These are phyloP conservation scores for Pichia sp. DNA, from an alignment of 1,139 yeast genomes.

Conservation along the genomic window DNA sequence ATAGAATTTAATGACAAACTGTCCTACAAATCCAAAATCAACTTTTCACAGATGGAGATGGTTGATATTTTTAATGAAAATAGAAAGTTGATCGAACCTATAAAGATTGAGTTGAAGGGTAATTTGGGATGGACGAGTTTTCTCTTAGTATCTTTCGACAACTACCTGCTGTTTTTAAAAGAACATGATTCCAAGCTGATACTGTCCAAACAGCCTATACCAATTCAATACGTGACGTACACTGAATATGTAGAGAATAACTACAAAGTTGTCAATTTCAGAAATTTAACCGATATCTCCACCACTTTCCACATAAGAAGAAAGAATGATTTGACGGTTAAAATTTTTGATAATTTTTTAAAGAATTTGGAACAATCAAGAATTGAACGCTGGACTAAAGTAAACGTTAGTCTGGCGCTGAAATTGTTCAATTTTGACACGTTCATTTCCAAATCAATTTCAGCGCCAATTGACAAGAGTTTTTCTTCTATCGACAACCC, in stretches of 20 bases:
- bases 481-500: too few species aligned
- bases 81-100: conserved; percentile 19
- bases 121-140: conserved; percentile 16
- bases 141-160: conserved; percentile 21
- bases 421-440: conserved; percentile 18
- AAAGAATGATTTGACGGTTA: conserved; percentile 16
- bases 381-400: conserved; percentile 15
- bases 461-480: too few species aligned
- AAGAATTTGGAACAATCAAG: conserved; percentile 14
- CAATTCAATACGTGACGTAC: conserved; percentile 20
- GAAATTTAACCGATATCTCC: conserved; percentile 14
- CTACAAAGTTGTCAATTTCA: conserved; percentile 14
- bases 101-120: conserved; percentile 15
- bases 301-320: conserved; percentile 12
- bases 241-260: conserved; percentile 13
- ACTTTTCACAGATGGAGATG: conserved; percentile 22
- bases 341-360: conserved; percentile 18
- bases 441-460: too few species aligned
- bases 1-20: conserved; percentile 22
- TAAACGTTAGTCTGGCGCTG: conserved; percentile 13
- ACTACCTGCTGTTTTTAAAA: conserved; percentile 21
- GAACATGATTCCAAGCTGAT: conserved; percentile 13
- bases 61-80: conserved; percentile 22
- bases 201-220: conserved; percentile 19
- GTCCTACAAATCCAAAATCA: conserved; percentile 17